Evolutionary conservation across 441 rosid genomes (phyloP).

Genomic region (Omphalea diandra): DNA sequence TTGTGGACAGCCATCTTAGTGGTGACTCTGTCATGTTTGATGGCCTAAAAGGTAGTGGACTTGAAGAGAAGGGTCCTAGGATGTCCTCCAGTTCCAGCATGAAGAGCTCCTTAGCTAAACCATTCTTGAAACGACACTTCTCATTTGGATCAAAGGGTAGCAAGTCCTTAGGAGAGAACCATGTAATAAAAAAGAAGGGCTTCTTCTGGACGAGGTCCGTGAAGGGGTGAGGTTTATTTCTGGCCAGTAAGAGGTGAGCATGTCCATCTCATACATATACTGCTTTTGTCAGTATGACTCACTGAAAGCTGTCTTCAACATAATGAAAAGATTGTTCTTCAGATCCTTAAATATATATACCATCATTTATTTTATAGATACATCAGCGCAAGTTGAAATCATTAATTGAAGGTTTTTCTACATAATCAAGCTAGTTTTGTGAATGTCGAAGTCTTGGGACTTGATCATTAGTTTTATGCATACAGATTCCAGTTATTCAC

Average conservation of each 20-base stretch:
- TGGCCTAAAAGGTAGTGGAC: constrained; percentile 34
- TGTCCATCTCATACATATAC: constrained; percentile 9
- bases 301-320: neutral
- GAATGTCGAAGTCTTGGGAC: neutral
- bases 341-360: neutral
- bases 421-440: neutral
- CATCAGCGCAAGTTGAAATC: neutral
- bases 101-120: constrained; percentile 56
- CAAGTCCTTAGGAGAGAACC: constrained; percentile 48
- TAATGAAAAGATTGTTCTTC: constrained; percentile 5
- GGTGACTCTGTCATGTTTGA: constrained; percentile 46
- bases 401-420: neutral
- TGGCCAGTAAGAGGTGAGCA: constrained; percentile 38
- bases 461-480: neutral
- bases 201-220: constrained; percentile 86
- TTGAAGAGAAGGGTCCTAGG: constrained; percentile 57
- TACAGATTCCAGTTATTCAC: constrained; percentile 32
- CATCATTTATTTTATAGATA: neutral
- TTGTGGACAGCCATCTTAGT: constrained; percentile 60
- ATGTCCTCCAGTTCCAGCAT: constrained; percentile 64
- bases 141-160: constrained; percentile 73
- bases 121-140: constrained; percentile 76
- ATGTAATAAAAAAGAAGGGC: constrained; percentile 56
- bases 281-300: constrained; percentile 7
- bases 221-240: constrained; percentile 52